Base-by-base conservation (phyloP, 2,329 filamentous ascomycete species). In the Lecanicillium sp. region DNA sequence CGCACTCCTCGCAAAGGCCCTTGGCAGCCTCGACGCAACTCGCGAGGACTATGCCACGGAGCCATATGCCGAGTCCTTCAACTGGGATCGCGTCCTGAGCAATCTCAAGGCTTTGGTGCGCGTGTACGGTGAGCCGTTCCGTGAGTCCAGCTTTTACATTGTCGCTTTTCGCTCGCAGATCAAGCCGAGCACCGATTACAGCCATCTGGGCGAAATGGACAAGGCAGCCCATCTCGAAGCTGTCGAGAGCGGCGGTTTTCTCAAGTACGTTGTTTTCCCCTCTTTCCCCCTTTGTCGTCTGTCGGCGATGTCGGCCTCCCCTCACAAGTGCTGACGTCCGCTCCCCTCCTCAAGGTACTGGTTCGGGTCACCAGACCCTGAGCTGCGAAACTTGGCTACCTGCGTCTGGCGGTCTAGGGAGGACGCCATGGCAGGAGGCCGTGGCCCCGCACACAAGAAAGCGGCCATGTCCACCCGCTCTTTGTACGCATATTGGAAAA, bases 101-200 rank as follows among this genome's bases (percentile, higher is more conserved):
- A 63, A 72, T 22, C 61, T 92, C 37, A 68, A 63, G 41, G 53
- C 64, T 2, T 64, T 88, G 3, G 62, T 67, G 9, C 48, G 51
- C 3, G 55, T 62, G 8, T 69, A 58, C 6, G 56, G 70, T 11
- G 61, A 61, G 5, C 44, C 41, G 3, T 90, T 83, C 78, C 71
- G 66, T 38, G 65, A 71, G 43, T 73, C 70, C 35, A 70, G 67
- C 19, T 94, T 90, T 64, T 94, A 90, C 61, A 79, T 92, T 40
- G 87, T 95, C 29, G 81, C 81, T 4, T 95, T 95, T 61, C 75
- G 85, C 13, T 90, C 84, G 5, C 73, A 70, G 46, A 75, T 95
- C 40, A 78, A 79, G 28, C 68, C 73, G 2, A 73, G 69, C 11
- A 83, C 81, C 2, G 77, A 86, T 45, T 77, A 78, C 43, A 73